Base-by-base conservation (phyloP, 148 eudicot genomes). In the Chenopodium suecicum region DNA sequence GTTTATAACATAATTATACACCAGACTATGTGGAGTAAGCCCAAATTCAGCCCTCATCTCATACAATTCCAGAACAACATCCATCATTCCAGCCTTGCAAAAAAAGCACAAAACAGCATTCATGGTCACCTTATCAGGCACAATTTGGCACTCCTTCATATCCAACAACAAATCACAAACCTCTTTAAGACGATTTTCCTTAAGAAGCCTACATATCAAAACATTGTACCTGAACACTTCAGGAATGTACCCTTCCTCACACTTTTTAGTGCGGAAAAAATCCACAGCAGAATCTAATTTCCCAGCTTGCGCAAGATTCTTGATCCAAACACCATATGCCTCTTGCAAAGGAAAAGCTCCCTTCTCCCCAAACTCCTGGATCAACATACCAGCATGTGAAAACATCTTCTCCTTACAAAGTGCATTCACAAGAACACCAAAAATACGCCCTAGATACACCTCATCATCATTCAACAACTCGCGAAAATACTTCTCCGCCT, bases 1-100 rank as follows among this genome's bases (percentile, higher is more conserved):
- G 86, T 91, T 91, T 37, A 95, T 85, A 6, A 95, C 85, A 85
- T 79, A 92, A 78, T 93, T 92, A 76, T 85, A 90, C 47, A 90
- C 90, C 89, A 90, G 86, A 74, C 88, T 82, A 89, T 76, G 90
- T 2, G 93, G 90, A 50, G 98, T 87, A 27, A 93, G 88, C 77
- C 93, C 91, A 80, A 91, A 84, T 79, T 95, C 95, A 4, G 81
- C 78, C 78, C 89, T 92, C 7, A 75, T 56, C 69, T 88, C 80
- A 81, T 88, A 92, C 88, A 95, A 84, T 31, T 90, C 88, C 62
- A 92, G 81, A 0, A 91, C 94, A 73, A 90, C 85, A 32, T 95
- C 94, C 80, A 89, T 89, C 98, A 90, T 87, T 64, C 99, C 98
- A 9, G 87, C 92, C 89, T 95, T 95, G 84, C 98, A 93, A 73